Base-by-base conservation (phyloP, 1,284 basidiomycete species). In the Farysia itapuensis region DNA sequence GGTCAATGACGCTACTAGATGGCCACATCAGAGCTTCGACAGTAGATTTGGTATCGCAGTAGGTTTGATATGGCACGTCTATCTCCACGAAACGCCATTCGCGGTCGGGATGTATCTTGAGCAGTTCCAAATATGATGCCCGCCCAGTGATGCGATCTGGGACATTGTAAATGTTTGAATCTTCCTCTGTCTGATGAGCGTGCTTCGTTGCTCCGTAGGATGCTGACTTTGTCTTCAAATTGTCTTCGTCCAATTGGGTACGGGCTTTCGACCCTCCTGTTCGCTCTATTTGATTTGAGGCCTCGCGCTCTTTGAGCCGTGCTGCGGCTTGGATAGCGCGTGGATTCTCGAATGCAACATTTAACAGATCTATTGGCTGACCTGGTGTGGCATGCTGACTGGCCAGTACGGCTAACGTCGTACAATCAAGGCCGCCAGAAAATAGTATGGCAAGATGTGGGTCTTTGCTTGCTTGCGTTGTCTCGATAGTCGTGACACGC, bases 301-400 rank as follows among this genome's bases (percentile, higher is more conserved):
- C 31, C 34, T 23, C 52, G 57, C 13, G 58, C 72, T 23, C 72
- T 54, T 23, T 63, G 48, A 35, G 68, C 50, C 64, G 63, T 32
- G 47, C 52, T 1, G 61, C 51, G 20, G 52, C 79, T 49, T 65
- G 82, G 37, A 82, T 19, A 84, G 79, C 71, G 4, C 89, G 83
- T 9, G 90, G 90, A 70, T 95, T 95, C 73, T 95, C 90, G 64
- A 99, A 98, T 0, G 89, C 90, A 4, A 99, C 92, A 68, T 97
- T 98, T 18, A 99, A 79, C 1, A 99, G 79, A 69, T 99, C 94
- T 43, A 99, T 92, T 0, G 90, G 86, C 45, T 75, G 61, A 3
- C 31, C 72, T 91, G 88, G 28, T 82, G 67, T 56, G 4, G 72
- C 34, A 43, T 51, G 43, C 5, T 39, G 37, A 67, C 93, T 83